These are phyloP conservation scores for Pleurotus citrinopileatus DNA, from an alignment of 768 basidiomycete species.

Conservation along the genomic window DNA sequence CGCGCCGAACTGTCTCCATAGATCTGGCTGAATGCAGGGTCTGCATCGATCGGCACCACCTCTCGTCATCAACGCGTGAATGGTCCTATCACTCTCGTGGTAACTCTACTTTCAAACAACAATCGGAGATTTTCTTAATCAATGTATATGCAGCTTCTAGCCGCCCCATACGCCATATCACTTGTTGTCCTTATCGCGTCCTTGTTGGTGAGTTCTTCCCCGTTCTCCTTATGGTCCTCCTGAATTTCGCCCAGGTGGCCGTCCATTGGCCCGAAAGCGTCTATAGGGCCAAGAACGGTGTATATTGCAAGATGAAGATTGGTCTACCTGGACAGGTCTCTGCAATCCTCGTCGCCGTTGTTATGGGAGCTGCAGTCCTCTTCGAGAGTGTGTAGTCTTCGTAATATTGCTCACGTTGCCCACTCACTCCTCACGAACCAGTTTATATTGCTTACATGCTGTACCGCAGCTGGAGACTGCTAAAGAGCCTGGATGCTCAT, in stretches of 20 bases:
- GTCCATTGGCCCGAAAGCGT: conserved; percentile 10
- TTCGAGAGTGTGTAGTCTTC: conserved; percentile 7
- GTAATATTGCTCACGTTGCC: neutral
- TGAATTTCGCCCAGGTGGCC: neutral
- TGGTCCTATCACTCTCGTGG: neutral
- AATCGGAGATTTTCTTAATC: neutral
- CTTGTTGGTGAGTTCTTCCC: conserved; percentile 1
- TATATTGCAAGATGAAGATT: conserved; percentile 12
- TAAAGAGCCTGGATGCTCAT: conserved; percentile 4
- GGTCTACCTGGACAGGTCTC: conserved; percentile 10
- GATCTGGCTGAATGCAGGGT: conserved; percentile 2
- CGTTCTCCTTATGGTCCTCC: neutral
- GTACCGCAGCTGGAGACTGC: conserved; percentile 2
- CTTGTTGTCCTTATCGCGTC: neutral
- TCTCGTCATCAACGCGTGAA: neutral
- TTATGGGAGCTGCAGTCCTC: conserved; percentile 4
- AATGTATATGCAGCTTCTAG: neutral
- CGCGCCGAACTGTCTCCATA: neutral
- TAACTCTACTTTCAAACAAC: neutral
- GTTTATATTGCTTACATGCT: neutral
- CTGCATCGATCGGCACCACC: neutral
- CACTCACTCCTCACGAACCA: neutral
- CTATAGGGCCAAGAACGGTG: neutral
- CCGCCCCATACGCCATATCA: neutral
- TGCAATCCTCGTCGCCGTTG: conserved; percentile 8